Evolutionary conservation across 345 rosid genomes (phyloP).

Genomic region (Luvunga scandens): DNA sequence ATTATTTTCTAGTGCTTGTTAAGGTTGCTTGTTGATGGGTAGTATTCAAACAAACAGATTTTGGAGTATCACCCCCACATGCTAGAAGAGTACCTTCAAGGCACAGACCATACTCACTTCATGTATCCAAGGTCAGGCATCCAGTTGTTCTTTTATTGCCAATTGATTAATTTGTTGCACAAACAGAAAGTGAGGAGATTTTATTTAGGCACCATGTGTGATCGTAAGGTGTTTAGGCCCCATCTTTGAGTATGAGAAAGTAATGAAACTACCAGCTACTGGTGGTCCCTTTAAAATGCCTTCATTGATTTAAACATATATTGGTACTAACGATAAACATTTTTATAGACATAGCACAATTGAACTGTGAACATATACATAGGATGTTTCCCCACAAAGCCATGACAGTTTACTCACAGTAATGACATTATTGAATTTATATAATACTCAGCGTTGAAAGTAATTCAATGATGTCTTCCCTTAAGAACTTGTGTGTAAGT

Average conservation of each 20-base stretch:
- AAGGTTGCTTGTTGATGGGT: conserved; percentile 9
- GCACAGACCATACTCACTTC: conserved; percentile 76
- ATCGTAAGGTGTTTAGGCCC: neutral
- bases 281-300: neutral
- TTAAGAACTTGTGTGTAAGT: neutral
- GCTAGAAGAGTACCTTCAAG: conserved; percentile 66
- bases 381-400: neutral
- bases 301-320: neutral
- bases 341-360: neutral
- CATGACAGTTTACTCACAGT: neutral
- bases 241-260: neutral
- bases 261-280: neutral
- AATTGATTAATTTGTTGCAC: neutral
- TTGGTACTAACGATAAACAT: neutral
- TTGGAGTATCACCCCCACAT: conserved; percentile 89
- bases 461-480: neutral
- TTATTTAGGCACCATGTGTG: neutral
- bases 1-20: conserved; percentile 2
- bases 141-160: neutral
- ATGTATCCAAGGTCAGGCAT: conserved; percentile 82
- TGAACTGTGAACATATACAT: neutral
- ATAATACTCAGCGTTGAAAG: neutral
- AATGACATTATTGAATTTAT: neutral
- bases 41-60: conserved; percentile 48
- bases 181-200: conserved; percentile 1